Evolutionary conservation across 805 yeast genomes (phyloP), one percentile per base, ranked within the genome.

Genomic region (Wickerhamomyces canadensis): DNA sequence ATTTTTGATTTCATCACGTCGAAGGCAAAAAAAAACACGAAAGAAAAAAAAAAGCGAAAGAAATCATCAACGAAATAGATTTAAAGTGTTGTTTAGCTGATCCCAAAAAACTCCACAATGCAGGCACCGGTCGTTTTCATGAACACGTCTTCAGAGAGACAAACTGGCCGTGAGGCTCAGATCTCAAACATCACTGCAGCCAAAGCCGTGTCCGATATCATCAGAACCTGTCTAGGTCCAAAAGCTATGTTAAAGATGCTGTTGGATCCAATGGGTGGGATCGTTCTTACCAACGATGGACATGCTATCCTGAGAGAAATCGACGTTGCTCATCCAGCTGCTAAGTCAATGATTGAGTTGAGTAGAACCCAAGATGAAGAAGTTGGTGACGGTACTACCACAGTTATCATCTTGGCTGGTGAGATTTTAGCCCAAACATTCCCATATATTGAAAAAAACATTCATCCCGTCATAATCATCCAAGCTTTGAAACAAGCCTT

Each of bases 241-340:
- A 91, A 91, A 62, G 98, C 98, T 25, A 93, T 93, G 98, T 76
- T 93, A 44, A 93, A 93, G 68, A 91, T 93, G 98, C 71, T 93
- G 37, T 70, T 93, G 46, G 99, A 93, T 59, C 99, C 99, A 40
- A 66, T 67, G 72, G 91, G 93, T 23, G 98, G 98, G 23, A 84
- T 93, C 49, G 97, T 91, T 13, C 71, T 93, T 47, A 93, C 99
- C 40, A 93, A 93, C 64, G 99, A 93, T 61, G 99, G 99, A 12
- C 98, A 93, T 64, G 98, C 99, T 14, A 93, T 93, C 50, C 70
- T 93, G 51, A 78, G 99, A 57, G 99, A 93, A 60, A 93, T 93
- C 50, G 98, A 91, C 58, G 95, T 84, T 39, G 88, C 96, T 4
- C 98, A 93, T 60, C 98, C 99, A 10, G 99, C 98, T 5, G 99